These are phyloP conservation scores for Inosperma sp. DNA, from an alignment of 768 basidiomycete genomes.

Conservation along the genomic window DNA sequence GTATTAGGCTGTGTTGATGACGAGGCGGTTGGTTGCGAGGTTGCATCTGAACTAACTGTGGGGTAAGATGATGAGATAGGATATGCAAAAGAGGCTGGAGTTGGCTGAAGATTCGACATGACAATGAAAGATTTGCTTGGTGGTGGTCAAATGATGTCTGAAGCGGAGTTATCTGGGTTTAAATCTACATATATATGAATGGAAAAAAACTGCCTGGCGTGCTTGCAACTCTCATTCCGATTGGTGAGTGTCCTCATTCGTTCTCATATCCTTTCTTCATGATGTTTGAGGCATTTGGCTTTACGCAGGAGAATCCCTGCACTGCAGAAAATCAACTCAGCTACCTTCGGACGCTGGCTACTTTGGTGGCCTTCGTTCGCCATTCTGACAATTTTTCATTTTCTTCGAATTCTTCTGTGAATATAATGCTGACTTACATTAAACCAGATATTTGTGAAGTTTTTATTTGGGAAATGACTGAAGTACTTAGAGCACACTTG, in stretches of 20 bases:
- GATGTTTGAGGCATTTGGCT: conserved; percentile 97
- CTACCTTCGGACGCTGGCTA: conserved; percentile 71
- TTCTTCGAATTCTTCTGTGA: background rate
- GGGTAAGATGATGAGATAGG: conserved; percentile 27
- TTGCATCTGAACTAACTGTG: conserved; percentile 16
- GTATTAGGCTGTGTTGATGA: too few species aligned
- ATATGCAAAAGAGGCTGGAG: conserved; percentile 27
- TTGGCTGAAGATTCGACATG: conserved; percentile 34
- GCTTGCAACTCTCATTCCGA: background rate
- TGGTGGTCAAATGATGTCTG: too few species aligned
- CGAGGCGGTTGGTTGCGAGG: conserved; percentile 21
- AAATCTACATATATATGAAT: conserved; percentile 8
- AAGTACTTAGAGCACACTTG: too few species aligned
- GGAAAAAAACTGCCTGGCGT: conserved; percentile 9
- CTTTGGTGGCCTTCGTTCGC: conserved; percentile 35
- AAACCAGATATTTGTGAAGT: too few species aligned
- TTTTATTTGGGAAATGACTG: too few species aligned
- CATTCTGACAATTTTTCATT: conserved; percentile 6
- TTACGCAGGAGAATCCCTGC: conserved; percentile 67
- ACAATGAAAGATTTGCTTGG: conserved; percentile 11
- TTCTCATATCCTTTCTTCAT: conserved; percentile 27
- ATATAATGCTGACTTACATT: background rate
- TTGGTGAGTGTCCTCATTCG: conserved; percentile 11
- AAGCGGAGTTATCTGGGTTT: conserved; percentile 17
- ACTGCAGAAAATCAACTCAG: conserved; percentile 86